A percentile compares a stretch with the other conserved stretches of the same genome.
Evolutionary conservation across 805 yeast genomes (phyloP).

Genomic region (Ogataea nitratoaversa): DNA sequence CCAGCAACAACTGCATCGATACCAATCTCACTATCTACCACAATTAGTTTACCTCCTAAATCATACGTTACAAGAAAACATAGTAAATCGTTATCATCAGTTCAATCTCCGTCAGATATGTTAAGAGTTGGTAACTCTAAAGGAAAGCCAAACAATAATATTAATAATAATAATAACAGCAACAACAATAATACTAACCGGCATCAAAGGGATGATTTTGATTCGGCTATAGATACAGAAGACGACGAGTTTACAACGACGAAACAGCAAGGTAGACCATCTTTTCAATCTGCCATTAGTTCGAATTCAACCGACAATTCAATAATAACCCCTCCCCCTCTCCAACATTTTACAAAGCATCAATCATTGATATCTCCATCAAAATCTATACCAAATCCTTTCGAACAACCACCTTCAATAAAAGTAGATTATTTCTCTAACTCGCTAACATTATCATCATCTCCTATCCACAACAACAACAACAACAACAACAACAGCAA

Average conservation of each 20-base stretch:
- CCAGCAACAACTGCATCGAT: slow-evolving; percentile 1
- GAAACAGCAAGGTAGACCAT: neutral
- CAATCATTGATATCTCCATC: neutral
- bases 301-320: slow-evolving; percentile 1
- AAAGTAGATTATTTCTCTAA: slow-evolving; percentile 8
- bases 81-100: slow-evolving; percentile 42
- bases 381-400: slow-evolving; percentile 1
- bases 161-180: no score
- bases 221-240: slow-evolving; percentile 23
- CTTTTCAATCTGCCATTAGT: neutral
- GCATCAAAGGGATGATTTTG: slow-evolving; percentile 22
- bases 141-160: slow-evolving; percentile 5
- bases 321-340: neutral
- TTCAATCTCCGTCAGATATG: slow-evolving; percentile 39
- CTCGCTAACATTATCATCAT: neutral
- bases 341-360: slow-evolving; percentile 3
- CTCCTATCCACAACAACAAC: no score
- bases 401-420: slow-evolving; percentile 13
- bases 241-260: slow-evolving; percentile 15
- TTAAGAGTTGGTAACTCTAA: slow-evolving; percentile 26
- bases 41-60: slow-evolving; percentile 13
- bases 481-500: neutral
- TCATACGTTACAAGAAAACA: slow-evolving; percentile 27
- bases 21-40: slow-evolving; percentile 4
- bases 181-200: no score